Evolutionary conservation across 2,329 filamentous ascomycete genomes (phyloP), one percentile per base, ranked within the genome.

Genomic region (Penicillium sp.): DNA sequence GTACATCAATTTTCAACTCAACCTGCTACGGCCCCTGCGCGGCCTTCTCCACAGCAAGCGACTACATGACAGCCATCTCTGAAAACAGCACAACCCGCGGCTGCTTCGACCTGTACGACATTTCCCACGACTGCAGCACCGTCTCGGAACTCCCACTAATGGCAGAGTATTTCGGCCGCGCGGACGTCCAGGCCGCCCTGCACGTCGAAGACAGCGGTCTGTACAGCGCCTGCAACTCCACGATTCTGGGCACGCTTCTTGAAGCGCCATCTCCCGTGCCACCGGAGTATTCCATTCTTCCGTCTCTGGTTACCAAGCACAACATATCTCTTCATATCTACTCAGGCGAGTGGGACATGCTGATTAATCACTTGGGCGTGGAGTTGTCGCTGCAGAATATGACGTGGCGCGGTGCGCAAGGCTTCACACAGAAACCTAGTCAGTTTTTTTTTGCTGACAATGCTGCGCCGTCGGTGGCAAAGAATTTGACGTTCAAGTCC

Each of bases 311-410:
- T 13, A 69, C 66, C 1, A 57, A 56, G 4, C 58, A 72, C 50
- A 70, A 67, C 13, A 49, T 73, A 53, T 64, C 67, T 11, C 59
- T 74, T 6, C 70, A 74, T 52, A 51, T 75, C 36, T 75, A 71
- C 49, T 65, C 67, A 10, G 72, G 72, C n/a, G 64, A 73, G 47
- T 58, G 67, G 56, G 72, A 75, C 59, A 66, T 75, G 64, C 49
- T 74, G 30, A 60, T 74, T 55, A 75, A 73, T 48, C 70, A 75
- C 55, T 43, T 71, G 46, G 73, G 71, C 3, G 65, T 65, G 8
- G 68, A 74, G 42, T 52, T 75, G 5, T 63, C 60, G 5, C 59
- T 75, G 32, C 71, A 75, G 54, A 75, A 75, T 48, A 74, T 76
- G 72, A 74, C 73, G 11, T 76, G 72, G 72, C 57, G 62, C 30